A percentile compares a stretch with the other conserved stretches of the same genome.
Conservation (phyloP, 805 yeast species). For the Kazachstania bromeliacearum region DNA sequence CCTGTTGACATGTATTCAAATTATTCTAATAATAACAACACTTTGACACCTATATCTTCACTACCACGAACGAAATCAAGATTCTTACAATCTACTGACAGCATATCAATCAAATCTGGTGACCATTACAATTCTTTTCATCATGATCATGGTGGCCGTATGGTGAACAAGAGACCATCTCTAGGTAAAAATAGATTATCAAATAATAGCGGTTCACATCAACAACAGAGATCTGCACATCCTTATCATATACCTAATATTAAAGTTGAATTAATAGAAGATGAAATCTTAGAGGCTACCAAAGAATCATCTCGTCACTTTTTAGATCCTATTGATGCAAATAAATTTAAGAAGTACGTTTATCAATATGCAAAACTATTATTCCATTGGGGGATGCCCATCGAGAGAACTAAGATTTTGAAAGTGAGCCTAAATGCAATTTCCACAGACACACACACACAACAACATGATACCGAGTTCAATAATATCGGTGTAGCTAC, state of each 20-base stretch:
- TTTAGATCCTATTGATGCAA: constrained; percentile 18
- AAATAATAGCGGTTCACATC: constrained; percentile 1
- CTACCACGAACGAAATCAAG: too few relatives aligned
- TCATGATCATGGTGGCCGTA: too few relatives aligned
- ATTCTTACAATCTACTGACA: neutral
- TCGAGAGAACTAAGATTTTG: constrained; percentile 67
- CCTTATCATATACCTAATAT: constrained; percentile 15
- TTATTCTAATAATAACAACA: too few relatives aligned
- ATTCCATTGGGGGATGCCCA: constrained; percentile 74
- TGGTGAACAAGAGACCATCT: too few relatives aligned
- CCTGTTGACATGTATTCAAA: too few relatives aligned
- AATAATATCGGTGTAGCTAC: constrained; percentile 9
- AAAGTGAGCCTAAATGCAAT: constrained; percentile 36
- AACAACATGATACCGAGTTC: neutral
- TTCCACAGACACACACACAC: neutral
- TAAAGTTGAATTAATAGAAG: constrained; percentile 20
- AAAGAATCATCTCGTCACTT: constrained; percentile 14
- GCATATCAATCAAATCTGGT: constrained; percentile 7
- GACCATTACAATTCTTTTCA: constrained; percentile 9
- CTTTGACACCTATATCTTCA: too few relatives aligned
- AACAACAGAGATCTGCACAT: neutral
- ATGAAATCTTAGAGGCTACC: constrained; percentile 20
- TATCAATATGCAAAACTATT: constrained; percentile 69
- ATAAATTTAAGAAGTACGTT: constrained; percentile 36
- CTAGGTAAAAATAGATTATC: neutral